A percentile compares a stretch with the other conserved stretches of the same genome.
These are phyloP conservation scores for Guadua angustifolia DNA, from an alignment of 176 grass and related monocot genomes.

Conservation along the genomic window DNA sequence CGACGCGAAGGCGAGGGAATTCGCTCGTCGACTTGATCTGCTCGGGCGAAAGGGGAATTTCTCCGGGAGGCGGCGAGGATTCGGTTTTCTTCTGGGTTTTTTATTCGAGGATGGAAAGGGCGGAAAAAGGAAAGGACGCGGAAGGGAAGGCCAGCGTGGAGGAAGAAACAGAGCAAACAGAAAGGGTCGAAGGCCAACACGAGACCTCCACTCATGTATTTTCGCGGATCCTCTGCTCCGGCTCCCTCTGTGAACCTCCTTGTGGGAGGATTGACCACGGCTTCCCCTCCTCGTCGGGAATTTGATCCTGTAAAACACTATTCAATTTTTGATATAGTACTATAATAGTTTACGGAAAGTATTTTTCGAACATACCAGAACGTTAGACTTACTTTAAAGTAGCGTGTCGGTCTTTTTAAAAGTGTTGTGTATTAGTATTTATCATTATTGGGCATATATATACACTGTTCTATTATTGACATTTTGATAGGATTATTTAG, in stretches of 20 bases:
- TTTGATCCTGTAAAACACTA: background rate
- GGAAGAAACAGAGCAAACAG: background rate
- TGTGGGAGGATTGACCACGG: background rate
- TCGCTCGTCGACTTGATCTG: background rate
- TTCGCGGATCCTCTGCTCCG: conserved; percentile 22
- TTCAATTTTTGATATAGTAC: background rate
- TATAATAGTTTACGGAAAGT: background rate
- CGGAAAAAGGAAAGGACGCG: background rate
- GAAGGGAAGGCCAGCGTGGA: background rate
- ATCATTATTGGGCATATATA: too few relatives aligned
- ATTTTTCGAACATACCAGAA: too few relatives aligned
- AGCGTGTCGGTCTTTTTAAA: too few relatives aligned
- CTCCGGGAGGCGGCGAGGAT: background rate
- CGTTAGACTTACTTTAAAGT: too few relatives aligned
- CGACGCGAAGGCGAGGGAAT: background rate
- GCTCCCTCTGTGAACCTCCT: background rate
- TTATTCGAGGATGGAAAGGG: conserved; percentile 1
- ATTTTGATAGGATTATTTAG: too few relatives aligned
- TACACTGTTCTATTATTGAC: too few relatives aligned
- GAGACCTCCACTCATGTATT: conserved; percentile 19
- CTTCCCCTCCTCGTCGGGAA: too few relatives aligned
- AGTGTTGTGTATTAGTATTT: too few relatives aligned
- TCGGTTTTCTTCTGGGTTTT: conserved; percentile 1
- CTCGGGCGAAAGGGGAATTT: background rate
- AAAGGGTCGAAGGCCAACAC: background rate